Evolutionary conservation across 1,284 basidiomycete species (phyloP).

Genomic region (Trichosporon ovoides): DNA sequence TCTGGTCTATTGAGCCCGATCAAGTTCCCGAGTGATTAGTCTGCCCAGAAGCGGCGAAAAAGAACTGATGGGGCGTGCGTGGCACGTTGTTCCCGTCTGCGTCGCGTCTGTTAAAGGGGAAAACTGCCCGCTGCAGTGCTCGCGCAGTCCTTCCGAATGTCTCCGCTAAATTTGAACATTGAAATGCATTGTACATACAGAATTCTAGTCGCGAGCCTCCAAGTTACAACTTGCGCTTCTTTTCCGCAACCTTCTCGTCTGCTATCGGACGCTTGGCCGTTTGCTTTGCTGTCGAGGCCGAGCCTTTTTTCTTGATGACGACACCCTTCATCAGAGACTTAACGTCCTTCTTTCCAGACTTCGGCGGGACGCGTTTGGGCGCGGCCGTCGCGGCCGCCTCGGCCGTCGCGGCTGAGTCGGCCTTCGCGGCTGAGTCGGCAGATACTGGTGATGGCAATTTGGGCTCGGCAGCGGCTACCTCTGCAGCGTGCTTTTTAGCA

Average conservation of each 20-base stretch:
- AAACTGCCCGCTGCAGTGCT: neutral
- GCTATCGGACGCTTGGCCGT: neutral
- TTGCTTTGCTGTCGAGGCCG: neutral
- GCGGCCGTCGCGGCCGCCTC: neutral
- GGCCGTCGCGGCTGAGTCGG: neutral
- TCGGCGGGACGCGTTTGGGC: constrained; percentile 24
- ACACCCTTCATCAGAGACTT: constrained; percentile 48
- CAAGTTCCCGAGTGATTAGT: constrained; percentile 27
- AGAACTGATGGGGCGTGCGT: neutral
- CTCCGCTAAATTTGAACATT: too few relatives aligned
- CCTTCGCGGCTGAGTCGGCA: constrained; percentile 6
- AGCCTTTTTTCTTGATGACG: constrained; percentile 47
- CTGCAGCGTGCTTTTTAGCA: constrained; percentile 27
- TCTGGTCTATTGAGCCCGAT: constrained; percentile 43
- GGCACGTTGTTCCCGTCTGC: too few relatives aligned
- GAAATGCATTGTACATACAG: constrained; percentile 4
- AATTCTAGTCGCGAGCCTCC: neutral
- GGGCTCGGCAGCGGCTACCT: constrained; percentile 18
- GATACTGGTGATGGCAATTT: constrained; percentile 8
- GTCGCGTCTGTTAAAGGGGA: neutral
- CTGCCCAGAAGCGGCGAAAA: neutral
- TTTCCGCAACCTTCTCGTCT: constrained; percentile 4
- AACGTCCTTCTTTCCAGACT: constrained; percentile 42
- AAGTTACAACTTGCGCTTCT: constrained; percentile 22
- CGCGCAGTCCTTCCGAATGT: neutral